Conservation (phyloP, 208 protist species). For the Polymyxa betae region DNA sequence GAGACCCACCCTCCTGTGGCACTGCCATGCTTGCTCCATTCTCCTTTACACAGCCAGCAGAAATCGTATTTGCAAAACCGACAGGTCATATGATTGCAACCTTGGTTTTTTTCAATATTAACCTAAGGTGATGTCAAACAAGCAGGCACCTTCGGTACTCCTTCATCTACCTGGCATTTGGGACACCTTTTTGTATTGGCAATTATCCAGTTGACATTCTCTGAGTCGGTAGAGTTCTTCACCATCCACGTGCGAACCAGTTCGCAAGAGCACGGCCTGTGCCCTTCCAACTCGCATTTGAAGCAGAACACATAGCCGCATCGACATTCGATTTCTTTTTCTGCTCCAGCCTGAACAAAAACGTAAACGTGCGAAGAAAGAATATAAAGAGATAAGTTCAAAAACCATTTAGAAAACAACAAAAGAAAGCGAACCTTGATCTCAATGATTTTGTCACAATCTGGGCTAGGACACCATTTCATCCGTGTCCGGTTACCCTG, state of each 20-base stretch:
- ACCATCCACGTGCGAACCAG: slow-evolving; percentile 57
- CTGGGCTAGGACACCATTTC: slow-evolving; percentile 67
- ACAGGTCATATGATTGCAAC: slow-evolving; percentile 71
- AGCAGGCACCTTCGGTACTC: slow-evolving; percentile 66
- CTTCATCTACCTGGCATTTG: slow-evolving; percentile 66
- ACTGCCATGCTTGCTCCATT: slow-evolving; percentile 45
- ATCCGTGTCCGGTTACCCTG: slow-evolving; percentile 31
- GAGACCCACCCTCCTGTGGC: neutral
- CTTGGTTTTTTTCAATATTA: slow-evolving; percentile 69
- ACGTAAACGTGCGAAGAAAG: neutral
- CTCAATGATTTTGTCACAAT: slow-evolving; percentile 66
- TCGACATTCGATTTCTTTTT: slow-evolving; percentile 40
- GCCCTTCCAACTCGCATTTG: slow-evolving; percentile 34
- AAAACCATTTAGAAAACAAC: neutral
- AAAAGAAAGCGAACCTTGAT: neutral
- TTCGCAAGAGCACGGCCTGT: slow-evolving; percentile 30
- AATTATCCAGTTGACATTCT: slow-evolving; percentile 64
- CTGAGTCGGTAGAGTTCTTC: slow-evolving; percentile 62
- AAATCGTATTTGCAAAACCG: slow-evolving; percentile 64
- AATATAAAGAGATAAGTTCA: neutral
- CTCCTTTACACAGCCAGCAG: slow-evolving; percentile 66
- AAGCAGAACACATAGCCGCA: slow-evolving; percentile 52
- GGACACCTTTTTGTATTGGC: slow-evolving; percentile 68
- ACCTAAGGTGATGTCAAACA: slow-evolving; percentile 65
- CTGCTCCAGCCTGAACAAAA: neutral